phyloP scores from a whole-genome alignment of 176 grass and related monocot species.

The Alopecurus myosuroides region DNA sequence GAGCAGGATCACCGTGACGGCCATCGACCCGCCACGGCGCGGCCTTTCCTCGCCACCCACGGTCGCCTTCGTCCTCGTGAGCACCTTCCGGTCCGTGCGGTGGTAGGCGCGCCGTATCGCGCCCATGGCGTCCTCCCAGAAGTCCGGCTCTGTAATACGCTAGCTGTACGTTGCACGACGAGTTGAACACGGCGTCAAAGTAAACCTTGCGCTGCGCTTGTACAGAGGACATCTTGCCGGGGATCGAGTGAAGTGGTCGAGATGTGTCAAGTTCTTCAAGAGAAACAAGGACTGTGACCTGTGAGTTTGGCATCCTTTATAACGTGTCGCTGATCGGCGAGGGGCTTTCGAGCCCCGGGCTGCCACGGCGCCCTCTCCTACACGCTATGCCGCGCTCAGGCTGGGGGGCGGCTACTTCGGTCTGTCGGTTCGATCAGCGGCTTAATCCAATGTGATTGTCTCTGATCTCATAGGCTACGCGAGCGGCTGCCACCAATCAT shows the following conservation, averaged over 20 bases:
- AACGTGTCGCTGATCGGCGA: too few relatives aligned
- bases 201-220: not conserved
- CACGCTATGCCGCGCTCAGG: too few relatives aligned
- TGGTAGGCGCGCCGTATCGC: conserved; percentile 54
- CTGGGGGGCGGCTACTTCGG: too few relatives aligned
- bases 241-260: not conserved
- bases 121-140: too few relatives aligned
- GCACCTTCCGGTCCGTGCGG: conserved; percentile 43
- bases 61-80: conserved; percentile 9
- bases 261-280: not conserved
- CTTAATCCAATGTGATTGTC: not conserved
- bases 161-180: too few relatives aligned
- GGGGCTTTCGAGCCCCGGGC: too few relatives aligned
- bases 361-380: too few relatives aligned
- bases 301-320: not conserved
- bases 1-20: conserved; percentile 37
- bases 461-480: not conserved
- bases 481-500: not conserved
- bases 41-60: not conserved
- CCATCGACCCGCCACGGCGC: conserved; percentile 21
- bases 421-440: not conserved
- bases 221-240: not conserved
- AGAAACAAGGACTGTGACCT: not conserved
- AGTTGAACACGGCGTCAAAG: not conserved
- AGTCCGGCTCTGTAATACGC: too few relatives aligned